Base-by-base conservation (phyloP, 371 early-diverging fungal species). In the Dichotomocladium elegans region DNA sequence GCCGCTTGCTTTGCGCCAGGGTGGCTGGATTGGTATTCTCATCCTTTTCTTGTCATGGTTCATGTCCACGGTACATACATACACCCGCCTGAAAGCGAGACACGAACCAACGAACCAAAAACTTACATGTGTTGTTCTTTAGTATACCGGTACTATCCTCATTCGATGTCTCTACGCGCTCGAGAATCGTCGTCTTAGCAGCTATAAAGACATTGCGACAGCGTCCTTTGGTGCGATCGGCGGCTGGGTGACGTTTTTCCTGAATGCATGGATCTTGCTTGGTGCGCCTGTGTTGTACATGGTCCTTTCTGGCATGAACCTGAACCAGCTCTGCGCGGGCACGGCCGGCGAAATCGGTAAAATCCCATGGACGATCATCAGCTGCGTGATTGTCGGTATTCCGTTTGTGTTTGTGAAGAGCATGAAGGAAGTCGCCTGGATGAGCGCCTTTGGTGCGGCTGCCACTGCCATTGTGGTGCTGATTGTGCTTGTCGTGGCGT, bases 21-120 rank as follows among this genome's bases (percentile, higher is more conserved):
- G 89, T 43, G 94, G 94, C 11, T 95, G 95, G 95, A 61, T 52
- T 26, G 86, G 86, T 27, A 49, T 88, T 8, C 27, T 83, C 14
- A 79, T 92, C 54, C 68, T 95, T 24, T 60, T 83, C 10, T 70
- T 93, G 26, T 80, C 89, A 3, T 90, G 88, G 46, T 61, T 76
- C n/a, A 87, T 91, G 61, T 85, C 91, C 27, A 70, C 27, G 41
- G 42, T 58, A 46, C 43, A 24, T 44, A 47, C 41, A 21, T 53
- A 1, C 40, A 37, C 29, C 7, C 42, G 21, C 33, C 8, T 25
- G 14, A 25, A 46, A 7, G 21, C n/a, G 22, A 19, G 8, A 46
- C 24, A 25, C n/a, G n/a, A 44, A 22, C 12, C 21, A n/a, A 47
- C 17, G 28, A 24, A 21, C 14, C 47, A 12, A 21, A 7, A 30